Evolutionary conservation across 2,329 filamentous ascomycete species (phyloP), one percentile per base, ranked within the genome.

Genomic region (Phialophora chinensis): DNA sequence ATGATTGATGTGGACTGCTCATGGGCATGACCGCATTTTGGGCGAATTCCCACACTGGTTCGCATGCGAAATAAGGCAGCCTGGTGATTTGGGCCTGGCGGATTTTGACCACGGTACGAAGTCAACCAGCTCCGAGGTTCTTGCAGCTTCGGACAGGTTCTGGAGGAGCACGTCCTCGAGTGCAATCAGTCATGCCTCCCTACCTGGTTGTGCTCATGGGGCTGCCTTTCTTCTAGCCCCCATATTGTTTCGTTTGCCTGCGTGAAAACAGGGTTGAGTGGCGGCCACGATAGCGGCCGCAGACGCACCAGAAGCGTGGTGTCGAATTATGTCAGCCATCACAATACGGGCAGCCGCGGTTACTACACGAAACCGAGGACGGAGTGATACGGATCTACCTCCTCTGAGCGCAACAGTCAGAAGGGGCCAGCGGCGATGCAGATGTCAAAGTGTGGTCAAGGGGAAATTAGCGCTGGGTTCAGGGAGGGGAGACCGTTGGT

Each of bases 51-150:
- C 35, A 47, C 56, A 12, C 49, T 66, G 65, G 65, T 67, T 60
- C 65, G 68, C 65, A 67, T 65, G 62, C 38, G 52, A 57, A 54
- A 67, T 29, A 60, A 69, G 67, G 67, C 67, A 63, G 49, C 64
- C 38, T 38, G 63, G 68, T 65, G 68, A 69, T 64, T 67, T 69
- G 38, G 63, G 64, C 60, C 38, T 53, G 25, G 25, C 47, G 66
- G 33, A 20, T 66, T 63, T 57, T 33, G 54, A 59, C 60, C 20
- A 61, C 11, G 33, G 47, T 52, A 25, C 44, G 49, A 50, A 27
- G 57, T 50, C 50, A 42, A 49, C 57, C 50, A 50, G 50, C 31
- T 50, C 57, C 31, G 31, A 35, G 35, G 14, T 55, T 55, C 50
- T 55, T 44, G 35, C 8, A 44, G 50, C 33, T 54, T 42, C 50